A percentile compares a stretch with the other conserved stretches of the same genome.
These are phyloP conservation scores for Pseudonitzschia pungens DNA, from an alignment of 108 stramenopile species.

Conservation along the genomic window DNA sequence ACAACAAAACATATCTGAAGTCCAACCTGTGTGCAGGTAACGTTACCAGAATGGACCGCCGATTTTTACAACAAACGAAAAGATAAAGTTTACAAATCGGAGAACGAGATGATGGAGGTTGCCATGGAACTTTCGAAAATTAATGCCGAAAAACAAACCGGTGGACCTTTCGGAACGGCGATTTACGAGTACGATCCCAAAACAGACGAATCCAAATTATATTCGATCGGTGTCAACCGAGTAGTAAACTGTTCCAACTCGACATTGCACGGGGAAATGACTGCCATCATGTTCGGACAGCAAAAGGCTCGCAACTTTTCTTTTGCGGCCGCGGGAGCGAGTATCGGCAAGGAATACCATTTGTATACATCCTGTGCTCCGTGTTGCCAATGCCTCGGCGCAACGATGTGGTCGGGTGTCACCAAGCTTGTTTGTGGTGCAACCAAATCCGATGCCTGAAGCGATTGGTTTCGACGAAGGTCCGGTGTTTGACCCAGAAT, in stretches of 20 bases:
- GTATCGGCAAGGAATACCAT: conserved; percentile 47
- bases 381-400: conserved; percentile 75
- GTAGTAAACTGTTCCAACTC: conserved; percentile 79
- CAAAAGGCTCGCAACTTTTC: conserved; percentile 53
- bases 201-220: conserved; percentile 39
- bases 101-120: conserved; percentile 82
- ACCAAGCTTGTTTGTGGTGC: conserved; percentile 75
- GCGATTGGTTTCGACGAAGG: conserved; percentile 89
- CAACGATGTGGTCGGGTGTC: conserved; percentile 84
- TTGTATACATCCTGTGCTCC: conserved; percentile 85
- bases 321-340: conserved; percentile 19
- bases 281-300: conserved; percentile 86
- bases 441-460: conserved; percentile 79
- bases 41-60: conserved; percentile 68
- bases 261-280: conserved; percentile 83
- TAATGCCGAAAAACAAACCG: conserved; percentile 69
- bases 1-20: neutral
- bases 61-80: conserved; percentile 41
- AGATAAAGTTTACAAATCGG: conserved; percentile 50
- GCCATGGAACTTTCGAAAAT: conserved; percentile 66
- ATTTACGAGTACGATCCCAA: conserved; percentile 68
- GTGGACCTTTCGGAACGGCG: conserved; percentile 83
- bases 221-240: conserved; percentile 74
- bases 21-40: conserved; percentile 13
- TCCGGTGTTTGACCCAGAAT: conserved; percentile 72